Base-by-base conservation (phyloP, 352 stramenopile species). In the Albugo laibachii region DNA sequence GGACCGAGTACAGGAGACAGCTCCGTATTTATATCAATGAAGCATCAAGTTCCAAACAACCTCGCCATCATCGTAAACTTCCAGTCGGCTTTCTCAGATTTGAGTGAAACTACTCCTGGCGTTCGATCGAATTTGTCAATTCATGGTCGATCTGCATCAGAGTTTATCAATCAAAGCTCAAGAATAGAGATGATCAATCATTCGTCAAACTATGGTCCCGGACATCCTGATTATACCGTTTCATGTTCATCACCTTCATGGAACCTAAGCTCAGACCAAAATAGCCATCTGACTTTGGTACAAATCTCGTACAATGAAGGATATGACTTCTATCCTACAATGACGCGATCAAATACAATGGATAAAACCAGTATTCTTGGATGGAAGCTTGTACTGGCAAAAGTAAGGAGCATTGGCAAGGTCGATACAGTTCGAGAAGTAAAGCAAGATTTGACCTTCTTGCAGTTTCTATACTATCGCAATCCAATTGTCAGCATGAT, bases 381-480 rank as follows among this genome's bases (percentile, higher is more conserved):
- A 18, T 15, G 42, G 20, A 47, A 41, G n/a, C 15, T 24, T 5
- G 20, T 18, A 24, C 15, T 34, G 4, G 19, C 2, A 47, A 14
- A 11, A 14, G 44, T 37, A 15, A 24, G 12, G 15, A 15, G 27
- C 40, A 21, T 13, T 31, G 47, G 35, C 13, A 43, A 37, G 48
- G 53, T 15, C 45, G 41, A 11, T 39, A 36, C 15, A 62, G 34
- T 40, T 56, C 38, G 20, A 44, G n/a, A 19, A 43, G 53, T 80
- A 16, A 45, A 63, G 11, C 67, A 66, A 18, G 72, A 85, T 42
- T 55, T 79, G 35, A 76, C 72, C 15, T 72, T 81, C 36, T 59
- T 88, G 46, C 80, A 75, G 43, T 88, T 83, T 41, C 49, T 88
- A 12, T 88, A 78, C 44, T 88, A 88, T 46, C 61, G 56, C 5